These are phyloP conservation scores for Chrysopogon serrulatus DNA, from an alignment of 176 grass and related monocot species.

Conservation along the genomic window DNA sequence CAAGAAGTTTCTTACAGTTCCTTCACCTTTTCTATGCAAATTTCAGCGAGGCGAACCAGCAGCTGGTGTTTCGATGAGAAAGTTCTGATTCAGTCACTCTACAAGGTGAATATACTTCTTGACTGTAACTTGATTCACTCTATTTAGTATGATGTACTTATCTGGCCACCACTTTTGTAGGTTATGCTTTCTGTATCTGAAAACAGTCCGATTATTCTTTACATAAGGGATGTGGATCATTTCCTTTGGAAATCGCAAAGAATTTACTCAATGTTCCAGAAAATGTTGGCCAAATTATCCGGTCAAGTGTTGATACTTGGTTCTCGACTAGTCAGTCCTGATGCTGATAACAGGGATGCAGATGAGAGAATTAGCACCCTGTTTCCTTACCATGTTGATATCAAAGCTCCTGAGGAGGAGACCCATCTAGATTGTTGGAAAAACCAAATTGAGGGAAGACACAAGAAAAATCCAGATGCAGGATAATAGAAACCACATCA, in stretches of 20 bases:
- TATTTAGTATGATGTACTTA: constrained; percentile 13
- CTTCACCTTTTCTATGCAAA: background rate
- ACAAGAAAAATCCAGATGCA: constrained; percentile 66
- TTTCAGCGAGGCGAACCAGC: constrained; percentile 45
- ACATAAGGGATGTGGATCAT: constrained; percentile 83
- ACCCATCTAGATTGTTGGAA: constrained; percentile 71
- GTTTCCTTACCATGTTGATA: constrained; percentile 82
- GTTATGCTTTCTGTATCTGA: constrained; percentile 68
- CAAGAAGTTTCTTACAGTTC: background rate
- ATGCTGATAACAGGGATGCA: constrained; percentile 31
- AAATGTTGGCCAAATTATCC: constrained; percentile 70
- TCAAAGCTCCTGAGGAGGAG: constrained; percentile 78
- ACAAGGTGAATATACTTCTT: constrained; percentile 64
- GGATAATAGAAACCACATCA: constrained; percentile 93
- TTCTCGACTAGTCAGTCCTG: constrained; percentile 53
- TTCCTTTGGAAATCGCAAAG: constrained; percentile 64
- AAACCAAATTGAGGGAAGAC: constrained; percentile 73
- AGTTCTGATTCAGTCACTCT: constrained; percentile 82
- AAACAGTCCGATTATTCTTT: constrained; percentile 64
- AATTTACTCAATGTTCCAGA: constrained; percentile 62
- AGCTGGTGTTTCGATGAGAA: constrained; percentile 92
- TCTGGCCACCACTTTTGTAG: constrained; percentile 23
- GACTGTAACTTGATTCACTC: background rate
- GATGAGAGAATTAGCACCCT: constrained; percentile 50
- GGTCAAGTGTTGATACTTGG: constrained; percentile 87